Evolutionary conservation across 2,329 filamentous ascomycete genomes (phyloP), one percentile per base, ranked within the genome.

Genomic region (Fusarium sp.): DNA sequence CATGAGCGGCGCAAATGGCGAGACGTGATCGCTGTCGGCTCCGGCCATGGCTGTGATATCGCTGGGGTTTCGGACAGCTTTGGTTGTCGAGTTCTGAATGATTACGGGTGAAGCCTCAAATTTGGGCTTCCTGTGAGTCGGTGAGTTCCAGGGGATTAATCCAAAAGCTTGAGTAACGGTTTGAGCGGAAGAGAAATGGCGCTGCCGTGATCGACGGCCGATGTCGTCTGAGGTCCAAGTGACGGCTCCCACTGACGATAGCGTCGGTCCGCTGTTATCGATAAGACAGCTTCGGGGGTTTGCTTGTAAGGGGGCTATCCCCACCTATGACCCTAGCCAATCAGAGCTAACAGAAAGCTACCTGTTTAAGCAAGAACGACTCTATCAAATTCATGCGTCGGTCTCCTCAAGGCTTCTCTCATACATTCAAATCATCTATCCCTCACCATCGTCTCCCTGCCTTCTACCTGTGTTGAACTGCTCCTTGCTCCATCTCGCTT

Each of bases 1-100:
- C 82, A 93, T 89, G 75, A 98, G 83, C 33, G 85, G 83, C 65
- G 84, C 83, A 79, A 90, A 87, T 27, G 86, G 85, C 79, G 86
- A 88, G 60, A 80, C 76, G 75, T 78, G 77, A 67, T 80, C 79
- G 39, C 82, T 79, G 68, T 81, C 81, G 54, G 83, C 76, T 70
- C 80, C 82, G 72, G 80, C 76, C 82, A 83, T 83, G 75, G 62
- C 75, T 73, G 64, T 58, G 52, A 60, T 64, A 58, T 67, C 60
- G 45, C 43, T 52, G 27, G 69, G 52, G 10, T 29, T 41, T 39
- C 45, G 35, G 27, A 37, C 59, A 50, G 43, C 48, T 24, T 20
- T 62, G 10, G 29, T 54, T 48, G 56, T 18, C 35, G 41, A 16
- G 11, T 41, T 57, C 45, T 61, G 27, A n/a, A 27, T 13, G 24